Evolutionary conservation across 176 grass and related monocot genomes (phyloP).

Genomic region (Lolium perenne): DNA sequence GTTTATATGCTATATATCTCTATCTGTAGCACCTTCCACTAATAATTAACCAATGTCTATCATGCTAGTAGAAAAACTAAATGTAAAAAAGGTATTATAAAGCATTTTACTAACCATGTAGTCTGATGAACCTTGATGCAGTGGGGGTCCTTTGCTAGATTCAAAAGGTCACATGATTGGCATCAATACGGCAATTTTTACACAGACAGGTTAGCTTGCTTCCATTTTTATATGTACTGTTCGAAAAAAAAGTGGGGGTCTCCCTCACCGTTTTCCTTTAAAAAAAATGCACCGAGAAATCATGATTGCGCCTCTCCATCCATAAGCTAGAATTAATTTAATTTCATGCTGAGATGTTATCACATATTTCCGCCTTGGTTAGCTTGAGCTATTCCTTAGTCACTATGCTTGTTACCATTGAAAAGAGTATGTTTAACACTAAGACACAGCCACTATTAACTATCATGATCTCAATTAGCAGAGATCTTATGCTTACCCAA

Average conservation of each 20-base stretch:
- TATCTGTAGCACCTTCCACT: neutral
- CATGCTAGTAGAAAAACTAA: neutral
- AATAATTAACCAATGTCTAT: no score
- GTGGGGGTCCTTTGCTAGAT: slow-evolving; percentile 94
- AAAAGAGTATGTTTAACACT: slow-evolving; percentile 18
- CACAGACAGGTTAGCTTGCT: slow-evolving; percentile 73
- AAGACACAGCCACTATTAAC: neutral
- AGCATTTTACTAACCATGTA: slow-evolving; percentile 37
- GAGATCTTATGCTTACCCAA: slow-evolving; percentile 13
- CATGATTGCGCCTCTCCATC: slow-evolving; percentile 1
- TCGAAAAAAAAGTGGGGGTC: neutral
- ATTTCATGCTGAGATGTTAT: neutral
- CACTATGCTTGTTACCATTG: neutral
- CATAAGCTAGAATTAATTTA: neutral
- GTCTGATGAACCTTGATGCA: slow-evolving; percentile 52
- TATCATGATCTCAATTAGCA: slow-evolving; percentile 3
- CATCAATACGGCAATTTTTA: slow-evolving; percentile 99
- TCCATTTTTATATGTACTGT: neutral
- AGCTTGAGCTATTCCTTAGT: neutral
- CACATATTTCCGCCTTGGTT: slow-evolving; percentile 22
- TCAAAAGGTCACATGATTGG: slow-evolving; percentile 93
- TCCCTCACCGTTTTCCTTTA: no score
- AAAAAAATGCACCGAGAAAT: neutral
- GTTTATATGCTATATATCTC: neutral
- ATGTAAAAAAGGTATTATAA: slow-evolving; percentile 10